Evolutionary conservation across 768 basidiomycete species (phyloP), one percentile per base, ranked within the genome.

Genomic region (Tylopilus cervinicoccineus): DNA sequence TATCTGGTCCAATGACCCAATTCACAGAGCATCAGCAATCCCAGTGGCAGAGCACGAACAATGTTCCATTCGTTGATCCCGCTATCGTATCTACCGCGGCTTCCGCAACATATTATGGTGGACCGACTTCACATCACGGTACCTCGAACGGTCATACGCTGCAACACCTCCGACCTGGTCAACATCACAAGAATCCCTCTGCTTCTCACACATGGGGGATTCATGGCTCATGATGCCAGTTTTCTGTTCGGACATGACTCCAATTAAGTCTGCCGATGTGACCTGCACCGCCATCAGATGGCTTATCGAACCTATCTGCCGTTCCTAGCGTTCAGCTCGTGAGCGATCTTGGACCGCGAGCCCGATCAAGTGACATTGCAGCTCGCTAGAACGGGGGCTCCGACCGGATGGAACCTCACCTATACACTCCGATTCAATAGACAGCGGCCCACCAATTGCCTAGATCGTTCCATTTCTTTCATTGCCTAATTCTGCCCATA

Each of bases 171-270:
- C 51, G 45, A 43, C 50, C 59, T 26, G 50, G 55, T 43, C 64
- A 48, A 22, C 59, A 62, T 42, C 51, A 54, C 36, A 55, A 48
- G 41, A 62, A 31, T 52, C 52, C 57, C 1, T 47, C 54, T 10
- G 47, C 51, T 8, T 52, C 63, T n/a, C 63, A 42, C 5, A 23
- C 48, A 20, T 60, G 67, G 64, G 60, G 65, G 14, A 43, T 56
- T 20, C 54, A 49, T 47, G 60, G 62, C 24, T 17, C 33, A 10
- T 67, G 50, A 62, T 31, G 14, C 34, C 26, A 28, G 43, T 32
- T 44, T 26, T 37, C 20, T 19, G 16, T n/a, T 19, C 20, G 11
- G 38, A n/a, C 43, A 23, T 40, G 12, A 23, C 14, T 20, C 28
- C 27, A 19, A 17, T n/a, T n/a, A n/a, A n/a, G n/a, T n/a, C n/a